Evolutionary conservation across 148 eudicot species (phyloP), one percentile per base, ranked within the genome.

Genomic region (Pharnaceum exiguum): DNA sequence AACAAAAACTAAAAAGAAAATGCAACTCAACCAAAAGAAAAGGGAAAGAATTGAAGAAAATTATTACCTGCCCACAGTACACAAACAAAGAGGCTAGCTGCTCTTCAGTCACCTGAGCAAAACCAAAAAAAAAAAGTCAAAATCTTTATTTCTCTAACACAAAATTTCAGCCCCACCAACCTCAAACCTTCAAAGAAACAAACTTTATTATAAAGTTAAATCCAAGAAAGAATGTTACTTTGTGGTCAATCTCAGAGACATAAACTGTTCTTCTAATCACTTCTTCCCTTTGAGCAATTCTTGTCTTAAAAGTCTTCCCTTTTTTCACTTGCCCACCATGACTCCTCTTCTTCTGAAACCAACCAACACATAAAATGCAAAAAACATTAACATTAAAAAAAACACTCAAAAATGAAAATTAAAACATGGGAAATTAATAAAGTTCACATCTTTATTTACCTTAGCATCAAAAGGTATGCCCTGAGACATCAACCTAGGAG

Each of bases 181-280:
- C n/a, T n/a, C n/a, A n/a, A n/a, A n/a, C n/a, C n/a, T n/a, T n/a
- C n/a, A n/a, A n/a, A n/a, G n/a, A n/a, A n/a, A n/a, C n/a, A n/a
- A n/a, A n/a, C n/a, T n/a, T n/a, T n/a, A n/a, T n/a, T n/a, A n/a
- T n/a, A n/a, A n/a, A n/a, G n/a, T n/a, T n/a, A n/a, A n/a, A n/a
- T n/a, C n/a, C n/a, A 28, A 49, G 23, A 15, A 5, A 10, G 15
- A 58, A 29, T 10, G 29, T 9, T 63, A 90, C 97, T 94, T 82
- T 95, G 24, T 91, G 96, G 72, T 87, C 93, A 61, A 91, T 87
- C 51, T 91, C 97, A 57, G 97, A 91, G 2, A 91, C 97, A 81
- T 87, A 91, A 4, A 91, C 97, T 31, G 97, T 91, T 78, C 96
- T 80, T 70, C 85, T 71, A 46, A 87, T 87, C 30, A 84, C 87